Conservation (phyloP, 1,284 basidiomycete species). For the Stereum hirsutum region DNA sequence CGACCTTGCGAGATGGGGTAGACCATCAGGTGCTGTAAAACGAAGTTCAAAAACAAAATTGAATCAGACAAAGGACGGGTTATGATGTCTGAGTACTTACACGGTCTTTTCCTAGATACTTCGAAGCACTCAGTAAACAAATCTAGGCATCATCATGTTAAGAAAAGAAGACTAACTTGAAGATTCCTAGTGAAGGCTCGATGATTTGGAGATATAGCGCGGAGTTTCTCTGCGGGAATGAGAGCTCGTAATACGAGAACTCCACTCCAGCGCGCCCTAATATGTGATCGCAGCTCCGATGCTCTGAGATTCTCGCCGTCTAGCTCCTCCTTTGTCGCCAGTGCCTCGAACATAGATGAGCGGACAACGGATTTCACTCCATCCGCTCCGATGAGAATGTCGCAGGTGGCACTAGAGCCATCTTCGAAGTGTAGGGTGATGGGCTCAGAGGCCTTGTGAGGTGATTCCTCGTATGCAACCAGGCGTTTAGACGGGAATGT, state of each 20-base stretch:
- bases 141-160: not conserved
- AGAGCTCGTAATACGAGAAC: slow-evolving; percentile 28
- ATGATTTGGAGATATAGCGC: slow-evolving; percentile 22
- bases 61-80: too few relatives aligned
- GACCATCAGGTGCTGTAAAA: slow-evolving; percentile 29
- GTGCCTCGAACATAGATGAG: slow-evolving; percentile 14
- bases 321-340: slow-evolving; percentile 12
- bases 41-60: too few relatives aligned
- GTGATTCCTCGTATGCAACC: slow-evolving; percentile 25
- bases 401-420: slow-evolving; percentile 30
- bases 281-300: slow-evolving; percentile 11
- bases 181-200: slow-evolving; percentile 22
- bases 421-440: slow-evolving; percentile 34
- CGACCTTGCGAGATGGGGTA: slow-evolving; percentile 33
- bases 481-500: slow-evolving; percentile 30
- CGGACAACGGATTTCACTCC: slow-evolving; percentile 28
- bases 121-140: not conserved
- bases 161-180: slow-evolving; percentile 27
- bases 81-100: too few relatives aligned
- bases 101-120: slow-evolving; percentile 35
- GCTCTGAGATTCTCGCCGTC: slow-evolving; percentile 13
- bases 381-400: slow-evolving; percentile 42
- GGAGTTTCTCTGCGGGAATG: slow-evolving; percentile 25
- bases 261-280: slow-evolving; percentile 30
- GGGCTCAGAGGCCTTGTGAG: slow-evolving; percentile 7